Conservation (phyloP, 2,329 filamentous ascomycete genomes). For the Aspergillus arachidicola region DNA sequence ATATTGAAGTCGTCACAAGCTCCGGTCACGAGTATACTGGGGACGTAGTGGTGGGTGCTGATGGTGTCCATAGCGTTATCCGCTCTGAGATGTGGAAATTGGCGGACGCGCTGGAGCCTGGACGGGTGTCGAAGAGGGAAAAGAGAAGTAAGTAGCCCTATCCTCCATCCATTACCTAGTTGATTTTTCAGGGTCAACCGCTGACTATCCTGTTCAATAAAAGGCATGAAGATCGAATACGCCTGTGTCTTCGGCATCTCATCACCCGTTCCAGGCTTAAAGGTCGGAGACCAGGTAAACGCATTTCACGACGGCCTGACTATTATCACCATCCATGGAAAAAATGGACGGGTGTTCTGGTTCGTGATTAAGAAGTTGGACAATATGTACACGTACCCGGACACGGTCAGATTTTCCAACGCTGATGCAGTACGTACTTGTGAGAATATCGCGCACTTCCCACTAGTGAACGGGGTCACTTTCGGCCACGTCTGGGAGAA, state of each 20-base stretch:
- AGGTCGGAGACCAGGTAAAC: background rate
- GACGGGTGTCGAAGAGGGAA: background rate
- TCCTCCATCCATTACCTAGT: too few relatives aligned
- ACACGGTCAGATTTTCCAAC: background rate
- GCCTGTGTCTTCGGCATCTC: slow-evolving; percentile 19
- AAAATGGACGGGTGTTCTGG: slow-evolving; percentile 12
- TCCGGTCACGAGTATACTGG: background rate
- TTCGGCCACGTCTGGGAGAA: background rate
- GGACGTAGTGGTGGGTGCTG: slow-evolving; percentile 9
- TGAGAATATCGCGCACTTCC: background rate
- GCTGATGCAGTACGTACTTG: background rate
- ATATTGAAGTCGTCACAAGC: background rate
- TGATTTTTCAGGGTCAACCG: too few relatives aligned
- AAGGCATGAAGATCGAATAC: slow-evolving; percentile 17
- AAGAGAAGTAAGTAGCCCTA: background rate
- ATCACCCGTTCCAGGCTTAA: slow-evolving; percentile 7
- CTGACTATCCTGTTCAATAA: too few relatives aligned
- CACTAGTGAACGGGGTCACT: background rate
- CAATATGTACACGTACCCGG: slow-evolving; percentile 6
- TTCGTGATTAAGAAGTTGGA: slow-evolving; percentile 15
- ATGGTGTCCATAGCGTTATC: slow-evolving; percentile 10
- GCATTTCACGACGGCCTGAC: slow-evolving; percentile 8
- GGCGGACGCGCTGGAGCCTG: background rate
- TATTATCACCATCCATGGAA: slow-evolving; percentile 7
- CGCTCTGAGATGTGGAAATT: slow-evolving; percentile 9